Evolutionary conservation across 345 rosid genomes (phyloP), one percentile per base, ranked within the genome.

Genomic region (Viola odorata): DNA sequence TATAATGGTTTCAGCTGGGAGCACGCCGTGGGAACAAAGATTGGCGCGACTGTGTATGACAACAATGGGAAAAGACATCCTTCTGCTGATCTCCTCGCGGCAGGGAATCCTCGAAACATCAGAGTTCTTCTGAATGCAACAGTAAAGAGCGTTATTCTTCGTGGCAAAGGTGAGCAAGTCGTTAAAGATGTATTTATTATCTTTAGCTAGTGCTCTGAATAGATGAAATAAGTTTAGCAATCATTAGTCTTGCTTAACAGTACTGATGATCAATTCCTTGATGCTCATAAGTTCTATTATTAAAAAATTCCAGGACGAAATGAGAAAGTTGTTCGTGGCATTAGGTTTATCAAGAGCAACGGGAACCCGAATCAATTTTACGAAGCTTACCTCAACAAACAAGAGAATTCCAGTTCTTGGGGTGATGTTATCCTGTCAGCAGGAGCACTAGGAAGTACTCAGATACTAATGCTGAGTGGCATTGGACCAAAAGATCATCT

Each of bases 371-470:
- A 41, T 41, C 45, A 41, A 41, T 4, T 6, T 41, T 6, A 41
- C 6, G 45, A 41, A 41, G 45, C 45, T 41, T 41, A 9, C 7
- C 5, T 82, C 45, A 79, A 70, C 41, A 45, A 50, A 51, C 85
- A 63, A 3, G 60, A 68, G 60, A 66, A 68, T 37, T 67, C 72
- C 13, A 48, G 62, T 45, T 14, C 52, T 3, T 36, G 4, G 8
- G 88, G 86, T 0, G 89, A 85, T 41, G 86, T 84, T 52, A 84
- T 88, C 37, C 70, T 88, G 55, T 64, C 89, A 8, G 86, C 85
- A 32, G 91, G 90, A 3, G 79, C 91, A 59, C 50, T 84, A 60
- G 86, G 88, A 12, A 84, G 96, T 57, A 89, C 91, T 0, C 85
- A 82, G 37, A 65, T 85, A 63, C 80, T 85, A 1, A 52, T 85